These are phyloP conservation scores for Vicia sativa DNA, from an alignment of 306 rosid genomes.

Conservation along the genomic window DNA sequence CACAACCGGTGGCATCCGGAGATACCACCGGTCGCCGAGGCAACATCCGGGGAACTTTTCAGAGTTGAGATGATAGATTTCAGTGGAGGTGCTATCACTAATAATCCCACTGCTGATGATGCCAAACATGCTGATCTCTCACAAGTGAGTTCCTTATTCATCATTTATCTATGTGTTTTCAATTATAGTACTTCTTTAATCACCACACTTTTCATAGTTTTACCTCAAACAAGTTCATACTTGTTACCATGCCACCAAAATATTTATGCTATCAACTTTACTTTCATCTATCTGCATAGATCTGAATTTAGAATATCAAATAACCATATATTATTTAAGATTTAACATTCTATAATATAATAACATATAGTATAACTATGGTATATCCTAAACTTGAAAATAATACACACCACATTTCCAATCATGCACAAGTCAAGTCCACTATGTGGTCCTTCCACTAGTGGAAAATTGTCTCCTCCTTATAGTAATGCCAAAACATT, in stretches of 20 bases:
- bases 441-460: conserved; percentile 37
- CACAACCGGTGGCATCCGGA: conserved; percentile 63
- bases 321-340: too few relatives aligned
- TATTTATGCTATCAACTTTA: too few relatives aligned
- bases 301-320: too few relatives aligned
- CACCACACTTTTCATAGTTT: neutral
- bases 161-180: neutral
- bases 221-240: too few relatives aligned
- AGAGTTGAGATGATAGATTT: conserved; percentile 58
- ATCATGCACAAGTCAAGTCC: conserved; percentile 1
- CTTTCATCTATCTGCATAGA: too few relatives aligned
- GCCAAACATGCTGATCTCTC: conserved; percentile 53
- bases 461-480: neutral
- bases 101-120: conserved; percentile 53
- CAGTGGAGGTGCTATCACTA: conserved; percentile 54
- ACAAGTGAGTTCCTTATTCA: conserved; percentile 48
- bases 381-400: neutral
- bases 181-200: neutral
- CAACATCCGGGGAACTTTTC: conserved; percentile 33
- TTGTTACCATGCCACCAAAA: too few relatives aligned
- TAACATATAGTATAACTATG: neutral
- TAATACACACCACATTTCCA: neutral
- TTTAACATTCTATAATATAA: too few relatives aligned
- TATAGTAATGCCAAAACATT: conserved; percentile 25
- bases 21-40: conserved; percentile 50